Conservation (phyloP, 176 grass and related monocot species). For the Pontederia paniculata region DNA sequence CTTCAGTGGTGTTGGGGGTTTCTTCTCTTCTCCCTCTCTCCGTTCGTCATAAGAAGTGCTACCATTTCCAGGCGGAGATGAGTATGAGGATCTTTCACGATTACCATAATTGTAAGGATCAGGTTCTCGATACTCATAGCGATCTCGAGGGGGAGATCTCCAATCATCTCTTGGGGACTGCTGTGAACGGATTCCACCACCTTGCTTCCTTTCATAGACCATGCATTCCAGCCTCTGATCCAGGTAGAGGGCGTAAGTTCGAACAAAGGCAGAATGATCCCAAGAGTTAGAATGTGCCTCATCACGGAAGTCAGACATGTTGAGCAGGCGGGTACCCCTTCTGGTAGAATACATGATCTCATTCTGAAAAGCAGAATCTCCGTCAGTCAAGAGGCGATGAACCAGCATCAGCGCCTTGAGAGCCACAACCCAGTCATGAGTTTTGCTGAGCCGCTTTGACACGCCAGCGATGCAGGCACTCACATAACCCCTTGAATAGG, state of each 20-base stretch:
- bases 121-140: neutral
- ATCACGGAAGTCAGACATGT: neutral
- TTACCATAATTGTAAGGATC: neutral
- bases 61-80: neutral
- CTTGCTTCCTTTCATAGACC: neutral
- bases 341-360: neutral
- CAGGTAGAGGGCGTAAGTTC: neutral
- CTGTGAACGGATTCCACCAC: neutral
- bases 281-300: neutral
- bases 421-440: neutral
- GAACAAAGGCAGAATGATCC: neutral
- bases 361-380: neutral
- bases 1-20: neutral
- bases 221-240: neutral
- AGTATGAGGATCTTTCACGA: neutral
- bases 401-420: neutral
- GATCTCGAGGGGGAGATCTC: neutral
- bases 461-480: neutral
- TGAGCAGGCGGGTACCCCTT: neutral
- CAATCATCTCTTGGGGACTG: too few relatives aligned
- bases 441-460: neutral
- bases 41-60: neutral
- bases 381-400: neutral
- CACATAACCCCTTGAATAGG: neutral
- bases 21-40: neutral